Percentiles rank a stretch among this genome's conserved stretches.
Conservation (phyloP, 345 rosid genomes). For the Syzygium aromaticum region DNA sequence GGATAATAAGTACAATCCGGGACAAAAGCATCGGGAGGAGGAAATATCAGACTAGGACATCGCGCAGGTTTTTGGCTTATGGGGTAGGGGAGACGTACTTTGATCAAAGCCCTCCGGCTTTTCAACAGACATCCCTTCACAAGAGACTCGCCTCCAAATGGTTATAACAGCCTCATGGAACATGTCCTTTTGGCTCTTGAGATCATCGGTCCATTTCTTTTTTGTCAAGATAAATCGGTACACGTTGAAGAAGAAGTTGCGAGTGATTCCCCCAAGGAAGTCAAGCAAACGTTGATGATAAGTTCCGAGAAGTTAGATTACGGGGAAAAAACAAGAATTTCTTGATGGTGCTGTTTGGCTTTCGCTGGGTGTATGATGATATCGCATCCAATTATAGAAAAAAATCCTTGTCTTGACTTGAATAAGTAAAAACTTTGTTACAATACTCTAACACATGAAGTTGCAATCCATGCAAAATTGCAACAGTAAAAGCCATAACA, state of each 20-base stretch:
- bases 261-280: not conserved
- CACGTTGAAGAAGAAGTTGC: not conserved
- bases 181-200: not conserved
- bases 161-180: not conserved
- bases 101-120: too few species aligned
- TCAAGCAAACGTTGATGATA: not conserved
- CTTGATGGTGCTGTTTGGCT: not conserved
- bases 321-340: not conserved
- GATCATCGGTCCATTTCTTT: not conserved
- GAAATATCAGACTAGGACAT: too few species aligned
- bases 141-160: not conserved
- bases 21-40: too few species aligned
- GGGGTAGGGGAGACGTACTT: too few species aligned
- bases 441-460: too few species aligned
- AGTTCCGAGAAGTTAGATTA: not conserved
- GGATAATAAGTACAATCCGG: too few species aligned
- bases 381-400: too few species aligned
- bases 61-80: too few species aligned
- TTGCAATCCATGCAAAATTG: accelerated
- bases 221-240: not conserved
- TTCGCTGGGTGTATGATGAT: not conserved
- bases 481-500: too few species aligned
- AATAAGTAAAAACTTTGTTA: too few species aligned
- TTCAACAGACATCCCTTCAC: too few species aligned
- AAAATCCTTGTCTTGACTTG: too few species aligned